Evolutionary conservation across 495 filamentous ascomycete species (phyloP).

Genomic region (Platismatia glauca): DNA sequence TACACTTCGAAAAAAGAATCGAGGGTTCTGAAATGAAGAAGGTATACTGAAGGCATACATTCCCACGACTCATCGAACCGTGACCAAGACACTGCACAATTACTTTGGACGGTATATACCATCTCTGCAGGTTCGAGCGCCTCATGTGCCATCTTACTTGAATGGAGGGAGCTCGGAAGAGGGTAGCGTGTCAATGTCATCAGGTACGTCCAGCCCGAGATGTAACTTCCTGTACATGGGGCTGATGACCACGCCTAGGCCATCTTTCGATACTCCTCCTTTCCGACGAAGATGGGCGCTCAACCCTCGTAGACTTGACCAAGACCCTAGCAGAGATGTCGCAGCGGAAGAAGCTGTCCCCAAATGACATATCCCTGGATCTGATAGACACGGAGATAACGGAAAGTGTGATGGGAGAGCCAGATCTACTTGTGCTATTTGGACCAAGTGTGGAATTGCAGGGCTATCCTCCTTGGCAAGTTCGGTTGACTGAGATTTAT

Average conservation of each 20-base stretch:
- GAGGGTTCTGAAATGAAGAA: constrained; percentile 28
- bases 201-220: constrained; percentile 2
- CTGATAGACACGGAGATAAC: constrained; percentile 84
- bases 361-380: constrained; percentile 71
- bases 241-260: constrained; percentile 16
- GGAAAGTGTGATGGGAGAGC: constrained; percentile 66
- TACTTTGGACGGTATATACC: constrained; percentile 71
- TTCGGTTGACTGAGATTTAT: constrained; percentile 90
- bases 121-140: constrained; percentile 62
- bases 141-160: constrained; percentile 53
- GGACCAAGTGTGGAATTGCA: constrained; percentile 69
- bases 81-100: constrained; percentile 62
- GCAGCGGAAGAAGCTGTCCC: constrained; percentile 71
- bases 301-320: constrained; percentile 89
- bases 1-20: constrained; percentile 1
- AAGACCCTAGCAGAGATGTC: constrained; percentile 92
- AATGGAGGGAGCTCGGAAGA: constrained; percentile 26
- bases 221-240: constrained; percentile 14
- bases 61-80: constrained; percentile 60
- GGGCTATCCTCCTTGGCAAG: constrained; percentile 95
- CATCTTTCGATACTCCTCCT: constrained; percentile 77
- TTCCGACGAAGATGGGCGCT: constrained; percentile 77
- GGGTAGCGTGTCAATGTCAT: background rate
- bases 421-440: constrained; percentile 83
- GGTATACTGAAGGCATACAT: constrained; percentile 82